Base-by-base conservation (phyloP, 768 basidiomycete genomes). In the Baorangia bicolor region DNA sequence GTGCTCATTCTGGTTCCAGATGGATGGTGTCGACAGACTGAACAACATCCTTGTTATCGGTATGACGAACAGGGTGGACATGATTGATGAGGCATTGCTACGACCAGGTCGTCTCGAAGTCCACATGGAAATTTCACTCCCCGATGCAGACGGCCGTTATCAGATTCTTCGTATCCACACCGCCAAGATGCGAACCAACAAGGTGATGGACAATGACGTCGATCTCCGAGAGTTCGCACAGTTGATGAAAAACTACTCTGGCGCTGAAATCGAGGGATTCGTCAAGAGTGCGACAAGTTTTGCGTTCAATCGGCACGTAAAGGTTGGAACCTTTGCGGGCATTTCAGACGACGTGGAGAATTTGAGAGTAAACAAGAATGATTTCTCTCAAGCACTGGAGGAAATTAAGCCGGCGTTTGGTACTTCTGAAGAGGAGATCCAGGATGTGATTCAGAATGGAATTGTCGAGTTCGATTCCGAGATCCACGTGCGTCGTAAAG, bases 31-130 rank as follows among this genome's bases (percentile, higher is more conserved):
- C 12, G 97, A 99, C 69, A 90, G 93, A 75, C 78, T 99, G 31
- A 98, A 99, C 78, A 99, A 99, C 74, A 96, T 99, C 58, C 88
- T 99, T 64, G 90, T 99, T 63, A 99, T 99, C 63, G 97, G 97
- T 64, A 99, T 99, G 97, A 99, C 96, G 43, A 98, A 99, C 73
- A 88, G 97, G 57, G 75, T 85, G 40, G 97, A 99, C 78, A 93
- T 99, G 95, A 98, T 99, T 64, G 97, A 99, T 66, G 97, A 99
- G 69, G 97, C 96, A 9, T 82, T 98, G 2, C 81, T 98, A 6
- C 94, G 97, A 64, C 95, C 97, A 1, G 97, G 97, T 40, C 95
- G 97, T 78, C 87, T 99, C 44, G 97, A 99, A 71, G 95, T 98
- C 14, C 97, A 98, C 74, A 97, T 99, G 88, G 97, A 99, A 74